These are phyloP conservation scores for Pichia insulana DNA, from an alignment of 805 yeast species.

Conservation along the genomic window DNA sequence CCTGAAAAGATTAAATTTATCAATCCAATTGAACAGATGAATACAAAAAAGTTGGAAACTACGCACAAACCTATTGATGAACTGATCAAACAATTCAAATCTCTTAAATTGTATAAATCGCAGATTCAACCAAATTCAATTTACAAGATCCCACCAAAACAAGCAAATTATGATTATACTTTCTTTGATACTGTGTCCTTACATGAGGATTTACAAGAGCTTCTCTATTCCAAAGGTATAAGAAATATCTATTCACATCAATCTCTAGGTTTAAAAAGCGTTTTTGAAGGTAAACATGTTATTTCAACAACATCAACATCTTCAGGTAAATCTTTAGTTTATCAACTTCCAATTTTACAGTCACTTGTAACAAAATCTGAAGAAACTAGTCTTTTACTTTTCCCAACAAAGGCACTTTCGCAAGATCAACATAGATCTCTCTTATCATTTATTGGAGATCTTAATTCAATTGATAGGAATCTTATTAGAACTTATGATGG, in stretches of 20 bases:
- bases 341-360: conserved; percentile 75
- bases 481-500: conserved; percentile 68
- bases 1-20: conserved; percentile 43
- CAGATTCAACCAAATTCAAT: conserved; percentile 54
- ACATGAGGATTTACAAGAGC: conserved; percentile 44
- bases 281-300: conserved; percentile 52
- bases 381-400: conserved; percentile 73
- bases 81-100: conserved; percentile 41
- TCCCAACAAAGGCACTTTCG: conserved; percentile 96
- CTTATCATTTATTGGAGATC: conserved; percentile 24
- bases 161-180: conserved; percentile 32
- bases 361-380: conserved; percentile 34
- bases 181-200: conserved; percentile 23
- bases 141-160: conserved; percentile 33
- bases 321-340: conserved; percentile 89
- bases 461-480: conserved; percentile 7
- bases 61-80: conserved; percentile 27
- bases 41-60: conserved; percentile 21
- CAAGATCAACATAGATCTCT: conserved; percentile 92
- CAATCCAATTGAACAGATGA: conserved; percentile 59
- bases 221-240: conserved; percentile 32
- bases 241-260: conserved; percentile 71
- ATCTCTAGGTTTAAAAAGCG: conserved; percentile 54
- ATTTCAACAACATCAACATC: conserved; percentile 93
- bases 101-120: conserved; percentile 43